Base-by-base conservation (phyloP, 2,329 filamentous ascomycete genomes). In the Fusarium sp. region DNA sequence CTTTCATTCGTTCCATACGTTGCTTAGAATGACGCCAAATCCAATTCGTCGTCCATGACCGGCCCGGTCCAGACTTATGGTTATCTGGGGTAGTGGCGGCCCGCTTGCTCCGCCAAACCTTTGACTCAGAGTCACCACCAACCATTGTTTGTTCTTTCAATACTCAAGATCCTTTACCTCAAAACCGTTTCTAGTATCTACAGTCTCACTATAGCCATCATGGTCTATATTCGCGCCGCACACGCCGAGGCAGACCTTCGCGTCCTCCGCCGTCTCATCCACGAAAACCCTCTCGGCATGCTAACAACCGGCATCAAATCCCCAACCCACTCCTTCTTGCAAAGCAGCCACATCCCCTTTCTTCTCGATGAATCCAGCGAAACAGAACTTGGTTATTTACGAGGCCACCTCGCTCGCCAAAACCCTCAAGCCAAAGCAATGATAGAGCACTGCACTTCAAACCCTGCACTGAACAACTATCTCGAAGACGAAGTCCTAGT, bases 391-490 rank as follows among this genome's bases (percentile, higher is more conserved):
- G 78, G 77, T 6, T 73, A 73, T 6, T 79, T 92, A 2, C 83
- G 89, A 6, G 89, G 88, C 0, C 90, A 92, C 72, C 75, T 92
- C 25, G 89, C 90, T 0, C 82, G 85, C 30, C 81, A 82, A 43
- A 92, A 92, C 71, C 89, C 90, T 0, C 90, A 92, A 71, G 80
- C 81, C 71, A 90, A 91, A 76, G 83, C 85, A 7, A 82, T 92
- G 58, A 85, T 90, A 43, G 85, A 89, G 49, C 76, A 82, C 0
- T 60, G 59, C 15, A 51, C 59, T 10, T 47, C 58, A n/a, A 43
- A 63, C 11, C 44, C 50, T 4, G 3, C 14, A 12, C 6, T 63
- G 18, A 59, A 63, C 60, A 68, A 68, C 25, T 57, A 75, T 24
- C 77, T 84, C 5, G 77, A 82, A 51, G 76, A 88, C 20, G 89